Evolutionary conservation across 2,329 filamentous ascomycete genomes (phyloP).

Genomic region (Aspergillus sclerotialis): DNA sequence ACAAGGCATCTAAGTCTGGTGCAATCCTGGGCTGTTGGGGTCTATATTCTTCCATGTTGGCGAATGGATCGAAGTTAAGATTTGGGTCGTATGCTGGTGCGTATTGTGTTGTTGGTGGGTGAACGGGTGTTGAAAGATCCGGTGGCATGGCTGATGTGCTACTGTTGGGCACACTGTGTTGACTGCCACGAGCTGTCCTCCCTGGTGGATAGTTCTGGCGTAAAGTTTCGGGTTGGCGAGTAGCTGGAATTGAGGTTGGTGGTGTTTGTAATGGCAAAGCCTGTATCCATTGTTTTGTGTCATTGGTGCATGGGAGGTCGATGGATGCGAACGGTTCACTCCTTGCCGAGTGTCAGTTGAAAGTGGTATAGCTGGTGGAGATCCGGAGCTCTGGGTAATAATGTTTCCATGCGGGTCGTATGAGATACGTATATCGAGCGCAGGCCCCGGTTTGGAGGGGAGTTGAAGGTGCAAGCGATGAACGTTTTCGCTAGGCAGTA

Average conservation of each 20-base stretch:
- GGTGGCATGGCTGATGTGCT: conserved; percentile 11
- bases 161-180: too few species aligned
- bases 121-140: conserved; percentile 17
- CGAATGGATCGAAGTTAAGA: conserved; percentile 18
- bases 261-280: too few species aligned
- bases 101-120: conserved; percentile 16
- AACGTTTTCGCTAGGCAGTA: not conserved
- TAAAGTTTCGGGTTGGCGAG: too few species aligned
- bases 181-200: too few species aligned
- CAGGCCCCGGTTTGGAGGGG: conserved; percentile 42
- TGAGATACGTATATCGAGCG: conserved; percentile 67
- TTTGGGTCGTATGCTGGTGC: conserved; percentile 20
- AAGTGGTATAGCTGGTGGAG: not conserved
- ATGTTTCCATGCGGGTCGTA: conserved; percentile 47
- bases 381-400: not conserved
- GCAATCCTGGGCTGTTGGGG: conserved; percentile 25
- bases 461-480: conserved; percentile 33
- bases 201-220: too few species aligned
- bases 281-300: too few species aligned
- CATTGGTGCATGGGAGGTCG: too few species aligned
- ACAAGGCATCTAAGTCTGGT: conserved; percentile 43
- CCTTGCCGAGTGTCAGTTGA: not conserved
- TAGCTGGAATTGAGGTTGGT: too few species aligned
- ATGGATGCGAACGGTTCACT: too few species aligned
- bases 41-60: conserved; percentile 24